Evolutionary conservation across 1,284 basidiomycete genomes (phyloP).

Genomic region (Ganoderma lucidum): DNA sequence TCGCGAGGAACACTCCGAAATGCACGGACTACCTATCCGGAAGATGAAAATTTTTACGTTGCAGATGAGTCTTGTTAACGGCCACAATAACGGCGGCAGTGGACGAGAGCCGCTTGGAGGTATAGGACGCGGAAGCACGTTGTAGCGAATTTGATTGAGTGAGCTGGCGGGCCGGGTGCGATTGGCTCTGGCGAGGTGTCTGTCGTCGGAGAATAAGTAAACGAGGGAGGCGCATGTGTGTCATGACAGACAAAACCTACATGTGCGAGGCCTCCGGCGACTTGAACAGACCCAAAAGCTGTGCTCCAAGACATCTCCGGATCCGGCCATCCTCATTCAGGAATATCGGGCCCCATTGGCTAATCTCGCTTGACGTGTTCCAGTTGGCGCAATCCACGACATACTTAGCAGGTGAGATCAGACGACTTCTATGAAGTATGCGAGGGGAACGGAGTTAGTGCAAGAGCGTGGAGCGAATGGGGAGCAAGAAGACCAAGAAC

Average conservation of each 20-base stretch:
- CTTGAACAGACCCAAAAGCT: conserved; percentile 1
- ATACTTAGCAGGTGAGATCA: not conserved
- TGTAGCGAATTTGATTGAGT: not conserved
- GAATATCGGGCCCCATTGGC: not conserved
- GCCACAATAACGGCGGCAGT: not conserved
- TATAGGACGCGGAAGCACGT: not conserved
- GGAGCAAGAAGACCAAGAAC: not conserved
- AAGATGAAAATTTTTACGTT: not conserved
- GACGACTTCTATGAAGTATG: not conserved
- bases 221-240: not conserved
- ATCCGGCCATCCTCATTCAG: not conserved
- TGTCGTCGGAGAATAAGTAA: not conserved
- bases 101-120: not conserved
- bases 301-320: not conserved
- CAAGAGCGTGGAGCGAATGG: not conserved
- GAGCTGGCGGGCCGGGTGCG: not conserved
- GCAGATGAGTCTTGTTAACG: not conserved
- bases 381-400: not conserved
- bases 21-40: not conserved
- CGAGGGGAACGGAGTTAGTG: not conserved
- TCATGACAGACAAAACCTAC: not conserved
- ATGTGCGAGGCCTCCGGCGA: not conserved
- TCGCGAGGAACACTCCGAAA: not conserved
- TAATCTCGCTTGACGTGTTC: not conserved
- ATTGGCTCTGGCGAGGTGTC: not conserved